Evolutionary conservation across 179 eudicot species (phyloP), one percentile per base, ranked within the genome.

Genomic region (Camellia oleifera): DNA sequence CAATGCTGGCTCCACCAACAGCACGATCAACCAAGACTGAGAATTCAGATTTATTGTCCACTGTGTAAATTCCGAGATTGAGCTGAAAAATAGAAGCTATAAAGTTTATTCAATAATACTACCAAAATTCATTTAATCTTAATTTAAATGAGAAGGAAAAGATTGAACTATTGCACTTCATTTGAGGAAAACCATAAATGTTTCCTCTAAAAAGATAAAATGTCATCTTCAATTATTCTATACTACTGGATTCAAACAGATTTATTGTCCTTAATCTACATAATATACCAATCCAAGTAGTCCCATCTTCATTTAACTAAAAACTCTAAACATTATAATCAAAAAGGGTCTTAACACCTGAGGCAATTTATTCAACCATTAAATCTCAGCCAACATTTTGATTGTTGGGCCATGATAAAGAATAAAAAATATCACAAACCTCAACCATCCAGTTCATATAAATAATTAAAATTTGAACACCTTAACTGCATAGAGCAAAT

Each of bases 21-120:
- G 98, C 98, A 81, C 97, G 95, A 85, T 95, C 99, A 79, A 95
- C 97, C 88, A 95, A 87, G 57, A 93, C 90, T 69, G 98, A 93
- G 76, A 93, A 85, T 85, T 95, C 99, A 70, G 90, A 61, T 66
- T 85, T 84, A 56, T 85, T 86, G 81, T 95, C 98, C 53, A 74
- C 84, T 52, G 83, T 73, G 81, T 81, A 90, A 63, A 92, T 89
- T 65, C 98, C 99, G 15, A 93, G 98, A 88, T 92, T 95, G 58
- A 95, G 82, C 98, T 95, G 91, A 75, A 71, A 87, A 53, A 40
- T 9, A 75, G 57, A 69, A 69, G 18, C 45, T 26, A 69, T 3
- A 57, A 62, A 61, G 32, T 18, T 62, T 11, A 62, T 61, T 62
- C 57, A 18, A 60, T 1, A 45, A 75, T 17, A 40, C n/a, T 2